Evolutionary conservation across 805 yeast species (phyloP), one percentile per base, ranked within the genome.

Genomic region (Lipomyces sp.): DNA sequence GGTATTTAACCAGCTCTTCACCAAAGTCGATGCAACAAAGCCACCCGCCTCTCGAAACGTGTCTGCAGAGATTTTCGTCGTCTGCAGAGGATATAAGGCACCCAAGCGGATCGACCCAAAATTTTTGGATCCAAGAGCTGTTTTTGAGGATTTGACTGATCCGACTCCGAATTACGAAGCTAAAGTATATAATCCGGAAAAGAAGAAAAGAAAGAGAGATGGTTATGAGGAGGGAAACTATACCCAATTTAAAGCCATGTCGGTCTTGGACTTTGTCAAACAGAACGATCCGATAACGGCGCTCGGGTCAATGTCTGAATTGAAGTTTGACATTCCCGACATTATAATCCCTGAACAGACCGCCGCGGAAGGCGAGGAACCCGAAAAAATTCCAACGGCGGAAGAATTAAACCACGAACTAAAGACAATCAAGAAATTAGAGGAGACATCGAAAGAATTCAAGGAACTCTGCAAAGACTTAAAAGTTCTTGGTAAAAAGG

Each of bases 21-120:
- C 92, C 62, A 93, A 90, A 76, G 98, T 95, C 62, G 98, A 95
- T 78, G 99, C 99, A 24, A 95, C 99, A 0, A 95, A 95, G 76
- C 99, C 99, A 6, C 98, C 99, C 7, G 93, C 98, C 7, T 92
- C 98, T 50, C 93, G 99, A 87, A 92, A 92, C 79, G 99, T 95
- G 42, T 94, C 98, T 76, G 99, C 99, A 2, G 99, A 95, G 83
- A 95, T 95, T 75, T 95, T 95, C 76, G 99, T 95, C 57, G 98
- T 93, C 48, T 95, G 99, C 80, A 88, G 88, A 77, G 96, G 96
- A 11, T 95, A 90, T 82, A 94, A 93, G 78, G 97, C 98, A 13
- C 99, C 99, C 59, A 91, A 93, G 77, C 92, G 90, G 77, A 78
- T 95, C 69, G 99, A 95, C 79, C 97, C 98, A 59, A 86, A 96